Evolutionary conservation across 345 rosid species (phyloP), one percentile per base, ranked within the genome.

Genomic region (Turritis glabra): DNA sequence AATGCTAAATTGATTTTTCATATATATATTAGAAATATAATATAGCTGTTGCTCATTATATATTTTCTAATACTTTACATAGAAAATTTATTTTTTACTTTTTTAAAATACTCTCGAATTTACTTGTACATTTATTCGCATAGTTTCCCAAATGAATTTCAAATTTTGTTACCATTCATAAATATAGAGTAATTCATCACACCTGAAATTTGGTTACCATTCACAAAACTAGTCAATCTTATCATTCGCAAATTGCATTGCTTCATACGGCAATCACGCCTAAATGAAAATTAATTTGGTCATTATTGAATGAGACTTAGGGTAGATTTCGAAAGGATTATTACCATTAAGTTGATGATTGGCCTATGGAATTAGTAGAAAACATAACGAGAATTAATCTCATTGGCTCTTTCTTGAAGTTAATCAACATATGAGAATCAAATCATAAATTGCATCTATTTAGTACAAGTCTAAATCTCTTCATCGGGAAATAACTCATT

Each of bases 401-500:
- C 8, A 55, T 55, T 32, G 22, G 14, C 7, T 10, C 7, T 10
- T 57, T 46, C 12, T 43, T 47, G 17, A 62, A 60, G 7, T 38
- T 37, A 3, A 38, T 41, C 33, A n/a, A 19, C 7, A 48, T 4
- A 43, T 5, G 12, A 64, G 4, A 17, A 64, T 62, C 7, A 62
- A 5, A 44, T 19, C 2, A 64, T 13, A 2, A 32, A 25, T 14
- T 47, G 6, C 30, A 30, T 29, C 7, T 13, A 40, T 12, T 2
- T 3, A 1, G 27, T 29, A 3, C 13, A 21, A n/a, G 12, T 15
- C 43, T 71, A 78, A 3, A 78, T 55, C 6, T 80, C 87, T 54
- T 87, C 86, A 15, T 86, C 97, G 26, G 97, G 96, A 81, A 92
- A 89, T 53, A 88, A 67, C 60, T 88, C 97, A 17, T 90, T 90